Percentiles rank a stretch among this genome's conserved stretches.
These are phyloP conservation scores for Trifolium subterraneum DNA, from an alignment of 306 rosid species.

Conservation along the genomic window DNA sequence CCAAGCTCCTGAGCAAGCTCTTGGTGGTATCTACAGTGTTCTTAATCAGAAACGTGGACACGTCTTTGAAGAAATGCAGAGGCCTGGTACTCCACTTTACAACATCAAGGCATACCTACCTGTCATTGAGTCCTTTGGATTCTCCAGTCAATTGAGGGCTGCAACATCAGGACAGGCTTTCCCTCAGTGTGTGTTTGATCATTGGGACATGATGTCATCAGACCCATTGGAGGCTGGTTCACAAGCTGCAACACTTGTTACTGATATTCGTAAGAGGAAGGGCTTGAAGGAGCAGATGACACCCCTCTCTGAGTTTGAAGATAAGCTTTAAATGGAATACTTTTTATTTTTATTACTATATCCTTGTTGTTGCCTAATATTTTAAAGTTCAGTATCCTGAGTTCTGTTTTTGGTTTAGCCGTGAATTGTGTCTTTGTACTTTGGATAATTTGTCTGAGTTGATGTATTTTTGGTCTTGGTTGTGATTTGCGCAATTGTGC, in stretches of 20 bases:
- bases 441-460: not conserved
- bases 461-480: slow-evolving; percentile 19
- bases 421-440: slow-evolving; percentile 20
- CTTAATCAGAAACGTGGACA: slow-evolving; percentile 85
- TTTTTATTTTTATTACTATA: not conserved
- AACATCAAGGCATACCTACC: slow-evolving; percentile 84
- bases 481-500: slow-evolving; percentile 20
- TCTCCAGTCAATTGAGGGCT: slow-evolving; percentile 75
- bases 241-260: slow-evolving; percentile 64
- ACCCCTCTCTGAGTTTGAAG: slow-evolving; percentile 81
- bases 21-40: slow-evolving; percentile 83
- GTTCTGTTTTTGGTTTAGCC: slow-evolving; percentile 11
- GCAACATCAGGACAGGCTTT: slow-evolving; percentile 95
- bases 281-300: slow-evolving; percentile 94
- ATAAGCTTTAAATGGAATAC: slow-evolving; percentile 57
- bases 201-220: slow-evolving; percentile 89
- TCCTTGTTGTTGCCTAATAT: not conserved
- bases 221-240: slow-evolving; percentile 84
- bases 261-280: slow-evolving; percentile 89
- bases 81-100: slow-evolving; percentile 84
- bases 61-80: slow-evolving; percentile 76
- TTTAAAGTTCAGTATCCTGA: not conserved
- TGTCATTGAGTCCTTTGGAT: slow-evolving; percentile 75
- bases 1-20: slow-evolving; percentile 84
- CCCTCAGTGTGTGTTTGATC: slow-evolving; percentile 92